These are phyloP conservation scores for Podospora pseudocomata DNA, from an alignment of 495 filamentous ascomycete genomes.

Conservation along the genomic window DNA sequence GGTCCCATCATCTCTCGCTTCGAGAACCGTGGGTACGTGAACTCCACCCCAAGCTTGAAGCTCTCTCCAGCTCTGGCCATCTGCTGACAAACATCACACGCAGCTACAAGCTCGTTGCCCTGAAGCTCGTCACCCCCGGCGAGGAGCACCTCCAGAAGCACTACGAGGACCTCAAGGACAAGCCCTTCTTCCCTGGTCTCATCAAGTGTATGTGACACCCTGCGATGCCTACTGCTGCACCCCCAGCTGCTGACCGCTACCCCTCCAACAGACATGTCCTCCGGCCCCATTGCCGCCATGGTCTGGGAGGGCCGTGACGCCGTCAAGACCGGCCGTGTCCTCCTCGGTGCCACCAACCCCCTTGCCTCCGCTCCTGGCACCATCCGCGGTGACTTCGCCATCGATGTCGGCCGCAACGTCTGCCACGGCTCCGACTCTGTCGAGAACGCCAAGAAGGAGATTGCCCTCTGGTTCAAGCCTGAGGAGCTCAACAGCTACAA, in stretches of 20 bases:
- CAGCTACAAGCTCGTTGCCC: slow-evolving; percentile 94
- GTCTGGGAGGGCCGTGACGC: slow-evolving; percentile 97
- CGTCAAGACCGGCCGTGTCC: slow-evolving; percentile 92
- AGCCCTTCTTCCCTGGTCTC: slow-evolving; percentile 95
- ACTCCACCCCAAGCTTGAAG: slow-evolving; percentile 13
- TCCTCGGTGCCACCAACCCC: slow-evolving; percentile 98
- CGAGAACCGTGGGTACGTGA: slow-evolving; percentile 79
- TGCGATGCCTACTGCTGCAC: not conserved
- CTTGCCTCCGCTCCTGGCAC: slow-evolving; percentile 88
- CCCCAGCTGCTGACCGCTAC: not conserved
- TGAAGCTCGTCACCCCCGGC: slow-evolving; percentile 86
- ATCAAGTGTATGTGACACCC: slow-evolving; percentile 63
- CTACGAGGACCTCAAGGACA: slow-evolving; percentile 86
- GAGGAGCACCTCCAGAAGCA: slow-evolving; percentile 96
- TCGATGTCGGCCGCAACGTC: slow-evolving; percentile 94
- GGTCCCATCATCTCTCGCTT: slow-evolving; percentile 96
- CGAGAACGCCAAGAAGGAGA: slow-evolving; percentile 99
- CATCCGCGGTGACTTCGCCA: slow-evolving; percentile 75
- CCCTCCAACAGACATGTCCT: slow-evolving; percentile 75
- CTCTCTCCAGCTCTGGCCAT: not conserved
- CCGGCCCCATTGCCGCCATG: slow-evolving; percentile 96
- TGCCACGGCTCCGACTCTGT: slow-evolving; percentile 99
- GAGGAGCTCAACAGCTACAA: slow-evolving; percentile 79
- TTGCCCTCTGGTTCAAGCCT: slow-evolving; percentile 91
- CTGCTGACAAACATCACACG: slow-evolving; percentile 19